Conservation (phyloP, 2,329 filamentous ascomycete genomes). For the Fusarium tjaetaba region DNA sequence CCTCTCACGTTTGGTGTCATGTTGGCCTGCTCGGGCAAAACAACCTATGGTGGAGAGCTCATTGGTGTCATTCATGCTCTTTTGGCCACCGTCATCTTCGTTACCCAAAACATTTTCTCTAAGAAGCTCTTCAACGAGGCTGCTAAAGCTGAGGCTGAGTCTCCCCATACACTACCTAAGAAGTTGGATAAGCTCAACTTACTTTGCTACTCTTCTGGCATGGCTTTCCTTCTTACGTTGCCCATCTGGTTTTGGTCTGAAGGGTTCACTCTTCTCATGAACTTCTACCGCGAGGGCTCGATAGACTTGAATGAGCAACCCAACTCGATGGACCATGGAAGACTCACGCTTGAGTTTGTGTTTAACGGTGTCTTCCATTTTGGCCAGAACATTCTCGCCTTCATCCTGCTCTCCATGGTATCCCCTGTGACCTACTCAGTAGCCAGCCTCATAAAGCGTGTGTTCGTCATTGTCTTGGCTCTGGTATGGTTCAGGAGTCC, state of each 20-base stretch:
- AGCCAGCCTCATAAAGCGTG: conserved; percentile 93
- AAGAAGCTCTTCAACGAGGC: conserved; percentile 98
- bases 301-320: conserved; percentile 69
- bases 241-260: conserved; percentile 96
- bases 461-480: conserved; percentile 94
- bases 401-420: conserved; percentile 89
- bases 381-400: conserved; percentile 94
- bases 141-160: conserved; percentile 82
- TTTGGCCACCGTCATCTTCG: conserved; percentile 90
- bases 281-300: conserved; percentile 83
- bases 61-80: conserved; percentile 91
- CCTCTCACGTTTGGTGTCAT: conserved; percentile 94
- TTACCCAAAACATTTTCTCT: conserved; percentile 98
- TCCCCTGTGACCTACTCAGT: conserved; percentile 98
- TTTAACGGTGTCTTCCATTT: conserved; percentile 99
- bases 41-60: conserved; percentile 81
- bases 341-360: conserved; percentile 82
- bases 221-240: conserved; percentile 87
- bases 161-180: conserved; percentile 67
- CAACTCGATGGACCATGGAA: conserved; percentile 79
- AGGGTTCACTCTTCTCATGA: conserved; percentile 78
- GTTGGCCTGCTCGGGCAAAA: conserved; percentile 90
- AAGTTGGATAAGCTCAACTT: conserved; percentile 98
- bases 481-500: conserved; percentile 96
- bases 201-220: conserved; percentile 93